Base-by-base conservation (phyloP, 192 early-diverging fungal genomes). In the Linnemannia exigua region DNA sequence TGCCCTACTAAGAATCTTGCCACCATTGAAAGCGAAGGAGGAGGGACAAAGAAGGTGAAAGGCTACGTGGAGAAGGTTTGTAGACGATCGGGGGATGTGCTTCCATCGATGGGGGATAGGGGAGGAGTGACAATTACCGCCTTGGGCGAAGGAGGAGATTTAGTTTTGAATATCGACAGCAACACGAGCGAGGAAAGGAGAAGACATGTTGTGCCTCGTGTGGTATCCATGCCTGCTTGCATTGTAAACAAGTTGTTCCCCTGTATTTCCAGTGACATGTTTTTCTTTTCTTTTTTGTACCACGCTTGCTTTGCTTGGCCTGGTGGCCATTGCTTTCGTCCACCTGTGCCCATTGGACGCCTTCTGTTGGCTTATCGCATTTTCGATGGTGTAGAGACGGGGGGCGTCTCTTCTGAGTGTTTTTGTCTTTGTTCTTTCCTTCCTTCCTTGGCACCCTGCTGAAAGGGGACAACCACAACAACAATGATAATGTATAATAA, bases 361-460 rank as follows among this genome's bases (percentile, higher is more conserved):
- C 67, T 75, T 81, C 67, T 69, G 80, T 81, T 75, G 80, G 80
- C 35, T 52, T 52, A 70, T 54, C 66, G 54, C 28, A 47, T 61
- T 67, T 68, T 47, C 9, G 41, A 44, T 9, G n/a, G n/a, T n/a
- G n/a, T n/a, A n/a, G n/a, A n/a, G n/a, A n/a, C n/a, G n/a, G n/a
- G n/a, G n/a, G n/a, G 41, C 44, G 9, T 74, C 63, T 51, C 20
- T 35, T 33, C 52, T 51, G n/a, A n/a, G n/a, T n/a, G n/a, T 47
- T n/a, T 25, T 50, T 50, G 44, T 12, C 11, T 50, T 50, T 31
- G 28, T 14, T 67, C 28, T 25, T 37, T 68, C 12, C 20, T 58
- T 51, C 68, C 37, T 15, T 50, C 25, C 48, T 28, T 36, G 46
- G 4, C 28, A 25, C 44, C n/a, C n/a, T n/a, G n/a, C n/a, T n/a